Base-by-base conservation (phyloP, 495 filamentous ascomycete genomes). In the Aspergillus egyptiacus region DNA sequence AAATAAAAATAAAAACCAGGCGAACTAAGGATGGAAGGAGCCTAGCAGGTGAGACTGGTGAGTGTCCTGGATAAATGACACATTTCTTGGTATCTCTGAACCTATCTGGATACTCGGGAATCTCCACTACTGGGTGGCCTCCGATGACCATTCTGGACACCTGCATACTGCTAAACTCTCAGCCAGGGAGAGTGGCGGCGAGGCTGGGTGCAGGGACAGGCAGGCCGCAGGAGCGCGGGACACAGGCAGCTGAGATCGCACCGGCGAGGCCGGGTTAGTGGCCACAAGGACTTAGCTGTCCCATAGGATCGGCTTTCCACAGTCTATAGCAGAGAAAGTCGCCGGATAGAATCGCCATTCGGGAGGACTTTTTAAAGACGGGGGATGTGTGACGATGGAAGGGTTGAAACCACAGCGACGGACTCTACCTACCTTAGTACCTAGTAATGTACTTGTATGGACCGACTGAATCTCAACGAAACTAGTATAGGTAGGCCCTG, bases 231-330 rank as follows among this genome's bases (percentile, higher is more conserved):
- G 30, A 2, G 32, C 20, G 33, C 33, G 40, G 25, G 35, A 33
- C 17, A 18, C 28, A 35, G 45, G 34, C 57, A 56, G 49, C 57
- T 59, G 57, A 59, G 57, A 59, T 59, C 50, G 57, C 49, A 59
- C 53, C n/a, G 57, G 53, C 45, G 50, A 60, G 53, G 50, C 54
- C 57, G 57, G 40, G 30, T 33, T n/a, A n/a, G 54, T 56, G 57
- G 57, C 57, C 51, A 57, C 42, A 46, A 42, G 14, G 30, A 34
- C 43, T 14, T 38, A 33, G 46, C 51, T 46, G 57, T 53, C 45
- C 57, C 57, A 54, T 57, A 54, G 51, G 57, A 60, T 60, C 54
- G 54, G 57, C 44, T 56, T 60, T 54, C 43, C 50, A 46, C 51
- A 10, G 28, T 45, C 36, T 52, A 48, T 34, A 50, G n/a, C 45